These are phyloP conservation scores for Plasmopara viticola DNA, from an alignment of 352 stramenopile genomes.

Conservation along the genomic window DNA sequence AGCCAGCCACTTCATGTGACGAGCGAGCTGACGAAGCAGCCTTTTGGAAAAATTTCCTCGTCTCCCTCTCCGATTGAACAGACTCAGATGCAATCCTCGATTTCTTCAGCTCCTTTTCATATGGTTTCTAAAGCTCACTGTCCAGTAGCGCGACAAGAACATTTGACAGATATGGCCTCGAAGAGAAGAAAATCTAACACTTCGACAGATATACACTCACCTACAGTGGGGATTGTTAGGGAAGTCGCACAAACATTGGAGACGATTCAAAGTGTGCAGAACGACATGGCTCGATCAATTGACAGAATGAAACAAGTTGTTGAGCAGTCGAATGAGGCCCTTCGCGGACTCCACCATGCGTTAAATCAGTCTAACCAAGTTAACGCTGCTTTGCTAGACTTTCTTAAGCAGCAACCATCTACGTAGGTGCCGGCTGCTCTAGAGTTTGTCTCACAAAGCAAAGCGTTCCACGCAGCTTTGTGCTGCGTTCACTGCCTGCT, in stretches of 20 bases:
- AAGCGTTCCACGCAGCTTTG: neutral
- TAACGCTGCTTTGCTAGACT: slow-evolving; percentile 22
- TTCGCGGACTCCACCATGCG: slow-evolving; percentile 16
- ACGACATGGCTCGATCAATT: slow-evolving; percentile 19
- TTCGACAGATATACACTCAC: neutral
- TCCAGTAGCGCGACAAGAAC: neutral
- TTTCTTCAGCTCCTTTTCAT: slow-evolving; percentile 5
- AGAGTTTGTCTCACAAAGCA: too few species aligned
- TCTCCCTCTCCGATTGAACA: neutral
- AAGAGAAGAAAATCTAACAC: slow-evolving; percentile 14
- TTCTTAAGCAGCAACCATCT: slow-evolving; percentile 13
- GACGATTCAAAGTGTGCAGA: slow-evolving; percentile 18
- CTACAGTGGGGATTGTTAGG: slow-evolving; percentile 1
- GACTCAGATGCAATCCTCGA: neutral
- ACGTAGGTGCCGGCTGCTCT: neutral
- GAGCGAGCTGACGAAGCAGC: neutral
- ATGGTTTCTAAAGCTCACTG: slow-evolving; percentile 3
- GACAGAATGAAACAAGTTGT: slow-evolving; percentile 23
- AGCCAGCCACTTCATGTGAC: slow-evolving; percentile 1
- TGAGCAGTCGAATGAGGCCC: slow-evolving; percentile 22
- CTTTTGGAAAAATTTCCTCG: neutral
- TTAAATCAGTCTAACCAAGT: slow-evolving; percentile 25
- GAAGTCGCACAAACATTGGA: slow-evolving; percentile 12
- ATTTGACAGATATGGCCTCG: neutral
- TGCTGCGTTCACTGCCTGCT: neutral